Conservation (phyloP, 495 filamentous ascomycete species). For the Penicillium atrosanguineum region DNA sequence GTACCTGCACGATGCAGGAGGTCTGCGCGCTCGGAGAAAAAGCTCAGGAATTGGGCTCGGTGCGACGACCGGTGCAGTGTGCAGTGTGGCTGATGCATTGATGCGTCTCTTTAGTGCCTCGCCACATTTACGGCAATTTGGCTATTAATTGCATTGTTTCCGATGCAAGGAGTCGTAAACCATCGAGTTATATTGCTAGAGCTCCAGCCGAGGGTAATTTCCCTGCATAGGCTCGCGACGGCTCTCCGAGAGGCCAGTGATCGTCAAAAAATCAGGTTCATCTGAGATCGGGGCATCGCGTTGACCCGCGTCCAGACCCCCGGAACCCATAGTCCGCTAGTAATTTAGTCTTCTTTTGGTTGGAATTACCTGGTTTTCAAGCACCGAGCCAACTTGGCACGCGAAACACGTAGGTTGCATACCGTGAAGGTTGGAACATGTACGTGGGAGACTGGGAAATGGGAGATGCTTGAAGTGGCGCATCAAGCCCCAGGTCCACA, state of each 20-base stretch:
- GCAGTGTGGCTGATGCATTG: conserved; percentile 7
- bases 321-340: conserved; percentile 11
- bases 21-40: conserved; percentile 24
- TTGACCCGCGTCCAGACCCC: conserved; percentile 21
- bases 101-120: background rate
- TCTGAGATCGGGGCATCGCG: conserved; percentile 8
- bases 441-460: conserved; percentile 9
- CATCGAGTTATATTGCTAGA: background rate
- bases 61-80: background rate
- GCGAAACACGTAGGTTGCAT: background rate
- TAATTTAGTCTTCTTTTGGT: background rate
- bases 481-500: conserved; percentile 27
- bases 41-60: conserved; percentile 6
- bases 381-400: background rate
- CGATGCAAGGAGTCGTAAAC: background rate
- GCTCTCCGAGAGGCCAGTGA: background rate
- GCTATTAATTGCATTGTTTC: conserved; percentile 15
- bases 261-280: conserved; percentile 1
- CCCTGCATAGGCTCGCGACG: background rate
- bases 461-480: conserved; percentile 19
- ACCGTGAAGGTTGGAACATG: background rate
- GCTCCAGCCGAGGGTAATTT: background rate
- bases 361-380: background rate
- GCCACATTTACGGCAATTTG: conserved; percentile 9
- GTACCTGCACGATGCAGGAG: conserved; percentile 27